Conservation (phyloP, 2,329 filamentous ascomycete genomes). For the Fusarium abutilonis region DNA sequence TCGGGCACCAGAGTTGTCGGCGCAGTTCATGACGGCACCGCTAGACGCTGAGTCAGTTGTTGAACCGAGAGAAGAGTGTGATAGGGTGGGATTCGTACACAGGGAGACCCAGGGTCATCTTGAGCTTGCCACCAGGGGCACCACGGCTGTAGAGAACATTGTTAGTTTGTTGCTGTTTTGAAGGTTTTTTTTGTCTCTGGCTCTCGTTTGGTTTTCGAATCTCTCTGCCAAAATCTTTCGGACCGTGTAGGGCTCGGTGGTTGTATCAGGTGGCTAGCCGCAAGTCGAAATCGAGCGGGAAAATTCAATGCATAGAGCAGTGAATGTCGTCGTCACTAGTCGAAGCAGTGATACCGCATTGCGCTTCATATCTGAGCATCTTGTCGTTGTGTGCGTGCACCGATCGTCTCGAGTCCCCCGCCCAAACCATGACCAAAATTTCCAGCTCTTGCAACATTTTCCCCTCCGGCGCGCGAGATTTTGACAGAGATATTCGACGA, state of each 20-base stretch:
- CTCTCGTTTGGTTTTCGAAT: constrained; percentile 9
- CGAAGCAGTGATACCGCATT: constrained; percentile 5
- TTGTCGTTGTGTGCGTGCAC: constrained; percentile 33
- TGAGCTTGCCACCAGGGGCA: constrained; percentile 99
- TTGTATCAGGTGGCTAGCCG: background rate
- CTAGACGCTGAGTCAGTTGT: constrained; percentile 58
- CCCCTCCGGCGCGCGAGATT: background rate
- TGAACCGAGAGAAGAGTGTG: constrained; percentile 18
- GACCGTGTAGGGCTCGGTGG: background rate
- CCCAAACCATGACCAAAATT: constrained; percentile 26
- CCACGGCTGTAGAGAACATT: constrained; percentile 68
- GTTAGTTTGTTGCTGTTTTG: constrained; percentile 47
- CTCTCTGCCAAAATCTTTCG: constrained; percentile 34
- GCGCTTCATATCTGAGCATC: constrained; percentile 2
- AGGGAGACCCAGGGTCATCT: constrained; percentile 99
- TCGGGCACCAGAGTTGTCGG: constrained; percentile 97
- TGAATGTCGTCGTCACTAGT: constrained; percentile 8
- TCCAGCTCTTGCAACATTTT: constrained; percentile 20
- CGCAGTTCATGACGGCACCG: constrained; percentile 99
- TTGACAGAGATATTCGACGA: constrained; percentile 32
- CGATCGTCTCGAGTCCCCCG: constrained; percentile 25
- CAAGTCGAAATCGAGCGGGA: constrained; percentile 6
- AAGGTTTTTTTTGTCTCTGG: constrained; percentile 9
- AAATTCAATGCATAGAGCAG: constrained; percentile 14
- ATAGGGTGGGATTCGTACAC: constrained; percentile 70